Base-by-base conservation (phyloP, 2,329 filamentous ascomycete genomes). In the Sphaerulina musiva region DNA sequence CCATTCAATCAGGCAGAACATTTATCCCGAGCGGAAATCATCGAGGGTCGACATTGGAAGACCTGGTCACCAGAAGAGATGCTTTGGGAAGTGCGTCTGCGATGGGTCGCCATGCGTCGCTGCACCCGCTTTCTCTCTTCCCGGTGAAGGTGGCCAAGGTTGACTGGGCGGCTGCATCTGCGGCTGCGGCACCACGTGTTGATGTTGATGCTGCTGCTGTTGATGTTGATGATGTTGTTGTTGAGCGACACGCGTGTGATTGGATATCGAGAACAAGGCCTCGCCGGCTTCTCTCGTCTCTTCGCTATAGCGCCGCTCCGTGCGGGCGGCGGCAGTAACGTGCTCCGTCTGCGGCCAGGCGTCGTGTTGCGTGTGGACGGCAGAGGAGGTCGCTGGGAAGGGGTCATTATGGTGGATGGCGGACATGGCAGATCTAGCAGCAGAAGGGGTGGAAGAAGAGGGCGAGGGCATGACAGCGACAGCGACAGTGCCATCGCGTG, bases 221-320 rank as follows among this genome's bases (percentile, higher is more conserved):
- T 17, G 14, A 17, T 47, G 53, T 23, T 47, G 53, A 10, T 48
- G 48, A 32, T 49, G 54, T 6, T 41, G 32, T 10, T 48, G 53
- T 12, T 52, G 53, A n/a, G 44, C 50, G 4, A 48, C 23, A 23
- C 51, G 55, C 31, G 41, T 44, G 38, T 57, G 55, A 48, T 58
- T 56, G 4, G 59, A 62, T 1, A 62, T 62, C 1, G 59, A 62
- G 45, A 60, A 62, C 6, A 62, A 40, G 26, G 59, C 58, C 52
- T 60, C 55, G 11, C 58, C 58, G 12, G 59, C 59, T 44, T 58
- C 59, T 34, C 59, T 50, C 10, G 59, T 60, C 46, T 62, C 58
- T 39, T 62, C 55, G 39, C 59, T 62, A 34, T 62, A 62, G 38
- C 59, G 40, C 23, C 56, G 39, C 50, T 60, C 52, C n/a, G 46